phyloP scores from a whole-genome alignment of 2,329 filamentous ascomycete genomes.

The Metarhizium guizhouense region DNA sequence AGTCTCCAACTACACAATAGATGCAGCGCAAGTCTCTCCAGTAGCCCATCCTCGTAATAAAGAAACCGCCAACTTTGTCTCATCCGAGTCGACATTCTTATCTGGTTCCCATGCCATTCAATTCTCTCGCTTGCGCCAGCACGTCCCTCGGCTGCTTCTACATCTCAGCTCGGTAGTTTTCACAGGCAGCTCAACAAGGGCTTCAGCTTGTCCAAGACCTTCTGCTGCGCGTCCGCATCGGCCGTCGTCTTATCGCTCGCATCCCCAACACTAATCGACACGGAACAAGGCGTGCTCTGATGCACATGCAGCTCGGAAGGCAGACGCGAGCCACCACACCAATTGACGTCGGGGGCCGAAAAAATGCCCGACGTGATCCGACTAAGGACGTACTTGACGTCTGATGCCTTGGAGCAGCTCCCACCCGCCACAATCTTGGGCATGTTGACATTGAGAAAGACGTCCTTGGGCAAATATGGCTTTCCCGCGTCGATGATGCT shows the following conservation, averaged over 20 bases:
- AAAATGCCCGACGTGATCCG: constrained; percentile 50
- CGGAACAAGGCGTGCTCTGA: constrained; percentile 44
- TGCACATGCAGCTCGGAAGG: constrained; percentile 51
- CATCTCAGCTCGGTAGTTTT: no score
- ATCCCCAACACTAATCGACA: constrained; percentile 54
- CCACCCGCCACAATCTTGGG: constrained; percentile 34
- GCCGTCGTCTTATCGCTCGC: constrained; percentile 50
- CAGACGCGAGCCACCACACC: constrained; percentile 45
- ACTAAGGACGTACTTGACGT: constrained; percentile 57
- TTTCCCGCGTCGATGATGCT: constrained; percentile 44
- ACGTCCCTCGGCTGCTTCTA: neutral
- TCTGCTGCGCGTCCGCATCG: constrained; percentile 19
- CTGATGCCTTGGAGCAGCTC: constrained; percentile 38
- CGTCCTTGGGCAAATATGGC: constrained; percentile 52
- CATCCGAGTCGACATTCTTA: no score
- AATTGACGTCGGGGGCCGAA: constrained; percentile 43
- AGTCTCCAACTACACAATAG: no score
- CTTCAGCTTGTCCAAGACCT: constrained; percentile 22
- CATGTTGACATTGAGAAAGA: constrained; percentile 64
- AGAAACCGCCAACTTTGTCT: no score
- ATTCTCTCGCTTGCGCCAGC: no score
- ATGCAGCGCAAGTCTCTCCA: no score
- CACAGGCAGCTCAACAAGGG: constrained; percentile 18
- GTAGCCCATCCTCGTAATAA: no score
- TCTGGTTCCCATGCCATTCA: no score